phyloP scores from a whole-genome alignment of 345 rosid species.

The Eucalyptus pauciflora region DNA sequence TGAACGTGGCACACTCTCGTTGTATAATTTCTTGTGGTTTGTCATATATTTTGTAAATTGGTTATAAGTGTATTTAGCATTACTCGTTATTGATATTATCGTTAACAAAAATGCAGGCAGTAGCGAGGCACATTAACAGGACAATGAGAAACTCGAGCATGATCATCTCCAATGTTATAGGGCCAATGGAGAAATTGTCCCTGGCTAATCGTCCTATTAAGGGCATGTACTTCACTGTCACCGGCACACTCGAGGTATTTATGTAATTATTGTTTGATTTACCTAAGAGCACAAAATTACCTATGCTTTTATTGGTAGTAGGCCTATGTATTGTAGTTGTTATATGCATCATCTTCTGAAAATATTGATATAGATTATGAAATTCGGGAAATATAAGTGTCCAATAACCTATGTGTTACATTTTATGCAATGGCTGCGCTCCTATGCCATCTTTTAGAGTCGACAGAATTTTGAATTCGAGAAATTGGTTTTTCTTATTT shows the following conservation, averaged over 20 bases:
- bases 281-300: not conserved
- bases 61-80: not conserved
- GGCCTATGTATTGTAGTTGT: no score
- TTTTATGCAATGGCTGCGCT: not conserved
- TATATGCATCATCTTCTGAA: no score
- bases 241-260: conserved; percentile 30
- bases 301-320: conserved; percentile 1
- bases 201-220: conserved; percentile 33
- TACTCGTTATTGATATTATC: not conserved
- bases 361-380: no score
- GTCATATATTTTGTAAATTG: not conserved
- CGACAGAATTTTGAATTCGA: not conserved
- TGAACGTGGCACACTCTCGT: not conserved
- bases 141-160: conserved; percentile 42
- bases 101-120: not conserved
- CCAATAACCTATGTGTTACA: no score
- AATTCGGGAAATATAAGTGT: no score
- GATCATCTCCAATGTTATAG: conserved; percentile 32
- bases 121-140: conserved; percentile 14
- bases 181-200: conserved; percentile 31
- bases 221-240: conserved; percentile 29
- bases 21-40: not conserved
- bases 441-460: not conserved
- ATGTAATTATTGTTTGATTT: not conserved
- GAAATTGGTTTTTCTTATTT: not conserved